A percentile compares a stretch with the other conserved stretches of the same genome.
Evolutionary conservation across 495 filamentous ascomycete genomes (phyloP).

Genomic region (Penicillium crystallinum): DNA sequence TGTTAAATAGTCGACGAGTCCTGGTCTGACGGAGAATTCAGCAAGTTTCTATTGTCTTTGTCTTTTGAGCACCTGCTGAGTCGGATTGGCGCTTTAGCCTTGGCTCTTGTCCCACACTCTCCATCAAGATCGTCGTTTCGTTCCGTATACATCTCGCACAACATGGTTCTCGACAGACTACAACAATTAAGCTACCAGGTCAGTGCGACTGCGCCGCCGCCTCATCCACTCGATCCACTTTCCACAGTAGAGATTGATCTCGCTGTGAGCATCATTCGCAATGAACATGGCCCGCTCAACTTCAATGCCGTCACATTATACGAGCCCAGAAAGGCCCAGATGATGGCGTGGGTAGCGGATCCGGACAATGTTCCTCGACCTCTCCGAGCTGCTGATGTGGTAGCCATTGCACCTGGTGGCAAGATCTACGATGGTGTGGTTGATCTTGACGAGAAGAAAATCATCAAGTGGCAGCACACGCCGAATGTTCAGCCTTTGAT

Average conservation of each 20-base stretch:
- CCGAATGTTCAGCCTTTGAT: conserved; percentile 86
- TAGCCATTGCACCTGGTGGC: conserved; percentile 74
- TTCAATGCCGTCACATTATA: conserved; percentile 89
- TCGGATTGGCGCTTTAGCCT: not conserved
- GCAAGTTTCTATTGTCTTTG: not conserved
- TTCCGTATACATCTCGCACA: not conserved
- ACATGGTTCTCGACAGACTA: conserved; percentile 64
- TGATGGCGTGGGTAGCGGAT: conserved; percentile 74
- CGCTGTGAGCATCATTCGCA: conserved; percentile 62
- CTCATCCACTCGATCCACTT: conserved; percentile 85
- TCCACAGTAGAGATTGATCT: conserved; percentile 70
- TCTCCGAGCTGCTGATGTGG: conserved; percentile 71
- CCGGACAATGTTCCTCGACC: conserved; percentile 60
- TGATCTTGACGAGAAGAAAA: conserved; percentile 64
- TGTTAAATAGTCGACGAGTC: conserved; percentile 1
- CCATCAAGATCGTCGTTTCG: not conserved
- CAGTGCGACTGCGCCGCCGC: conserved; percentile 47
- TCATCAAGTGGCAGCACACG: conserved; percentile 70
- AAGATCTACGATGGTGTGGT: conserved; percentile 84
- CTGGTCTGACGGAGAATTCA: not conserved
- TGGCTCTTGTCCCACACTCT: not conserved
- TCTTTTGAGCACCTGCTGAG: not conserved
- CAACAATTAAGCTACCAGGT: conserved; percentile 64
- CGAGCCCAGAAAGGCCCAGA: conserved; percentile 83
- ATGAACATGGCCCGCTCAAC: conserved; percentile 64